A percentile compares a stretch with the other conserved stretches of the same genome.
These are phyloP conservation scores for Curvularia verruculosa DNA, from an alignment of 2,329 filamentous ascomycete genomes.

Conservation along the genomic window DNA sequence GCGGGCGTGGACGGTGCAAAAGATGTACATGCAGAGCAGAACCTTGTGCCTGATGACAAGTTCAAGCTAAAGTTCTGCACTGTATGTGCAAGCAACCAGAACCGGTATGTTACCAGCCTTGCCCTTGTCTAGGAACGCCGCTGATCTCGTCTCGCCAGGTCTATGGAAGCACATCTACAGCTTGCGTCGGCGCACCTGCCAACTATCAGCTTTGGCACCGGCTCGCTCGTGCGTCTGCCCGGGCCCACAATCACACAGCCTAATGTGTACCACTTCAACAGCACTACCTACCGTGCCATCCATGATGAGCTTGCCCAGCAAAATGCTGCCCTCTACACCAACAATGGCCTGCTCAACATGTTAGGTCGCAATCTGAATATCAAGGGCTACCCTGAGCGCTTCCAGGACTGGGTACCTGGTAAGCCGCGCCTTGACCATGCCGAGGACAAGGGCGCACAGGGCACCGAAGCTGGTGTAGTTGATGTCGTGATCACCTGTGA, in stretches of 20 bases:
- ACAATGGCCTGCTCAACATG: constrained; percentile 96
- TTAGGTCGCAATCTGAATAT: constrained; percentile 87
- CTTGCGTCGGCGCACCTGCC: constrained; percentile 83
- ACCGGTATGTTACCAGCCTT: constrained; percentile 67
- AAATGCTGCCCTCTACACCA: constrained; percentile 83
- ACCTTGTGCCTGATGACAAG: constrained; percentile 52
- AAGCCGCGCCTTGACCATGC: constrained; percentile 75
- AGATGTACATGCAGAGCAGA: constrained; percentile 33
- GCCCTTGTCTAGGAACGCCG: background rate
- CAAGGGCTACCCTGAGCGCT: constrained; percentile 95
- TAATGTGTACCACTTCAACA: constrained; percentile 98
- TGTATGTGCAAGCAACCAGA: constrained; percentile 98
- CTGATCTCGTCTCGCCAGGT: constrained; percentile 56
- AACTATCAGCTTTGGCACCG: constrained; percentile 98
- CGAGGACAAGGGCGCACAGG: constrained; percentile 75
- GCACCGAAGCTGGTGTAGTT: constrained; percentile 86
- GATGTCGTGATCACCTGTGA: constrained; percentile 97
- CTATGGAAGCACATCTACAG: constrained; percentile 99
- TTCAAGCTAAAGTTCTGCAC: constrained; percentile 97
- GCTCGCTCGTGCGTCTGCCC: constrained; percentile 89
- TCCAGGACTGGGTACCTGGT: constrained; percentile 96
- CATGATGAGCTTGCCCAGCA: constrained; percentile 88
- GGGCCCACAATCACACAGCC: constrained; percentile 90
- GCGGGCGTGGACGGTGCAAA: constrained; percentile 39
- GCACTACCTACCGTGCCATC: constrained; percentile 92